Percentiles rank a stretch among this genome's conserved stretches.
Evolutionary conservation across 768 basidiomycete species (phyloP).

Genomic region (Phylloporus arenicola): DNA sequence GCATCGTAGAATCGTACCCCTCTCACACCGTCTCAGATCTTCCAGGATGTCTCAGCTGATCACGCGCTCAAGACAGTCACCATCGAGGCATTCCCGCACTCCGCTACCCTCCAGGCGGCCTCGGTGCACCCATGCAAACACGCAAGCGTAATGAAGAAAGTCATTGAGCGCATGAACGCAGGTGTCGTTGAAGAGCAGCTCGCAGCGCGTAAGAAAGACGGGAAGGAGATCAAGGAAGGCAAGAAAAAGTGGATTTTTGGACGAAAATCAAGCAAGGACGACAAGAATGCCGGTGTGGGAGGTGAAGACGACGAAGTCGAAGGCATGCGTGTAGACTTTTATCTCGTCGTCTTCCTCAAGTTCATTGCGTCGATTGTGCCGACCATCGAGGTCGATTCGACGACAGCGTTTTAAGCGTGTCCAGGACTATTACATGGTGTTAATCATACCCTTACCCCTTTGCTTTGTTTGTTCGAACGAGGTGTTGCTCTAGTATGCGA

Average conservation of each 20-base stretch:
- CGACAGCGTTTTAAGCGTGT: slow-evolving; percentile 56
- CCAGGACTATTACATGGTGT: slow-evolving; percentile 3
- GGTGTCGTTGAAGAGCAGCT: slow-evolving; percentile 80
- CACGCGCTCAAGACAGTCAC: slow-evolving; percentile 99
- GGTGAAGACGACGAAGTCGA: slow-evolving; percentile 60
- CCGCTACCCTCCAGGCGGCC: slow-evolving; percentile 75
- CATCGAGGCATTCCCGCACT: slow-evolving; percentile 97
- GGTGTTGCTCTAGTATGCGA: background rate
- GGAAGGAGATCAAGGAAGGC: slow-evolving; percentile 44
- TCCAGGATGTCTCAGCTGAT: slow-evolving; percentile 96
- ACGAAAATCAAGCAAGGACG: slow-evolving; percentile 60
- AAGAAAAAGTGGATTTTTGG: slow-evolving; percentile 87
- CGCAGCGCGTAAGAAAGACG: slow-evolving; percentile 49
- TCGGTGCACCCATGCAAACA: slow-evolving; percentile 99
- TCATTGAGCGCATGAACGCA: slow-evolving; percentile 97
- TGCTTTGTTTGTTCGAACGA: background rate
- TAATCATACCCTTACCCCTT: slow-evolving; percentile 13
- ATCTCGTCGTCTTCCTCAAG: slow-evolving; percentile 97
- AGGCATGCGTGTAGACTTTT: slow-evolving; percentile 96
- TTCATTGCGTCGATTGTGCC: slow-evolving; percentile 98
- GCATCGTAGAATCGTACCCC: slow-evolving; percentile 72
- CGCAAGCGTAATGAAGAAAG: slow-evolving; percentile 99
- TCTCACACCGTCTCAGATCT: slow-evolving; percentile 84
- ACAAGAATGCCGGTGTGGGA: slow-evolving; percentile 30
- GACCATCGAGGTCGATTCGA: slow-evolving; percentile 97